Evolutionary conservation across 176 grass and related monocot genomes (phyloP), one percentile per base, ranked within the genome.

Genomic region (Melocanna baccifera): DNA sequence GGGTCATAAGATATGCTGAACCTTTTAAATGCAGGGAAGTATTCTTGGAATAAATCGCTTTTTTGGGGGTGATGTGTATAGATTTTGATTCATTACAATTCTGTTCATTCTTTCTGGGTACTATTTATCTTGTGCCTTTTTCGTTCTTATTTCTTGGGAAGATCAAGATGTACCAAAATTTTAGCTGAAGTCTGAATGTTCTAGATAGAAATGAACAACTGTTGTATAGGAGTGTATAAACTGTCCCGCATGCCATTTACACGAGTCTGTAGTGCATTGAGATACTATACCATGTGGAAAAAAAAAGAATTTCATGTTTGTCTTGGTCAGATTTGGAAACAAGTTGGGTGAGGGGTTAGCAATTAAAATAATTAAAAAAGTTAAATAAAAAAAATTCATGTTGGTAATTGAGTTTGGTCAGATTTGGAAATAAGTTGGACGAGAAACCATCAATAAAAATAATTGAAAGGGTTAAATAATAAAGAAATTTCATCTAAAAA

Each of bases 121-220:
- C 0, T 67, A 67, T 76, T 65, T 65, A 36, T 81, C 1, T 14
- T 14, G 46, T 6, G 18, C 74, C 26, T 83, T 46, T 55, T 82
- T 73, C 6, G 28, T 81, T 46, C 4, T n/a, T 70, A 50, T 46
- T 76, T 26, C 16, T 82, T 58, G 19, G 64, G 64, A 65, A 85
- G 57, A 66, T 85, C 43, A 80, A 75, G 25, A 61, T 84, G 75
- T 70, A 84, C 63, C 57, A 76, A 18, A 84, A 59, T 87, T 36
- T 82, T 84, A 84, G 80, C 50, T 62, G 30, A 78, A 45, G 75
- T 80, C 28, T 59, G 8, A 61, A 53, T 76, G 42, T 52, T 87
- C 64, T 79, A 74, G 67, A 66, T 87, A 87, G 69, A 74, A 87
- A 73, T 80, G 22, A 75, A 67, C 62, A 43, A 28, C 52, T 62